These are phyloP conservation scores for Xylariaceae sp. DNA, from an alignment of 2,329 filamentous ascomycete genomes.

Conservation along the genomic window DNA sequence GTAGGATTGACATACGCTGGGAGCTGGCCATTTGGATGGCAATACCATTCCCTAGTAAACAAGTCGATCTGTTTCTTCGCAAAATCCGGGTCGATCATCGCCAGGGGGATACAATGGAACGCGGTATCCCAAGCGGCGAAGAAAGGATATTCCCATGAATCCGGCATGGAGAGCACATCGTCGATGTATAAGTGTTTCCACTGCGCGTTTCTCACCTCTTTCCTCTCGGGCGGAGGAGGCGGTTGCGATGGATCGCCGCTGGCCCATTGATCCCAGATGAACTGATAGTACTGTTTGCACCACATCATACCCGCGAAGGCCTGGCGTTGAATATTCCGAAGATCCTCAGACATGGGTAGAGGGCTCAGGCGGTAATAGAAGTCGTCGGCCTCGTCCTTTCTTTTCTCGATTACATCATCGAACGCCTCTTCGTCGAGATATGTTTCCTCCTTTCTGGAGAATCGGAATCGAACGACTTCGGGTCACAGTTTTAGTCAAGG, in stretches of 20 bases:
- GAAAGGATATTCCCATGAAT: slow-evolving; percentile 98
- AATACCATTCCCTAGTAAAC: slow-evolving; percentile 97
- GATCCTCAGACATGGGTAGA: slow-evolving; percentile 85
- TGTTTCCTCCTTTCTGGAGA: slow-evolving; percentile 67
- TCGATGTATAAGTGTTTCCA: slow-evolving; percentile 96
- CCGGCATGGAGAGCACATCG: slow-evolving; percentile 94
- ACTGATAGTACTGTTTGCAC: slow-evolving; percentile 96
- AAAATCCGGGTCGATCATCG: slow-evolving; percentile 97
- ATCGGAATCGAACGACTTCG: slow-evolving; percentile 78
- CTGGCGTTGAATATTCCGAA: slow-evolving; percentile 91
- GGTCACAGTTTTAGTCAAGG: neutral
- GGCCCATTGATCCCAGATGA: slow-evolving; percentile 97
- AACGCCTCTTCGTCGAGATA: slow-evolving; percentile 91
- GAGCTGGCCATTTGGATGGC: slow-evolving; percentile 93
- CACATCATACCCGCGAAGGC: slow-evolving; percentile 97
- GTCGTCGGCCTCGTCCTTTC: slow-evolving; percentile 86
- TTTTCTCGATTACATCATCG: slow-evolving; percentile 81
- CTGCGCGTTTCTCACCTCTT: slow-evolving; percentile 74
- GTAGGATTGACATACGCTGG: slow-evolving; percentile 58
- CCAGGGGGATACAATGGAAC: slow-evolving; percentile 91
- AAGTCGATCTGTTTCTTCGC: slow-evolving; percentile 97
- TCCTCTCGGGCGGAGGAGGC: slow-evolving; percentile 74
- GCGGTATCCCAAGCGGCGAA: slow-evolving; percentile 97
- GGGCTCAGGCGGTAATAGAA: slow-evolving; percentile 94
- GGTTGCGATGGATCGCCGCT: slow-evolving; percentile 87